Conservation (phyloP, 768 basidiomycete species). For the Suillus alpinus region DNA sequence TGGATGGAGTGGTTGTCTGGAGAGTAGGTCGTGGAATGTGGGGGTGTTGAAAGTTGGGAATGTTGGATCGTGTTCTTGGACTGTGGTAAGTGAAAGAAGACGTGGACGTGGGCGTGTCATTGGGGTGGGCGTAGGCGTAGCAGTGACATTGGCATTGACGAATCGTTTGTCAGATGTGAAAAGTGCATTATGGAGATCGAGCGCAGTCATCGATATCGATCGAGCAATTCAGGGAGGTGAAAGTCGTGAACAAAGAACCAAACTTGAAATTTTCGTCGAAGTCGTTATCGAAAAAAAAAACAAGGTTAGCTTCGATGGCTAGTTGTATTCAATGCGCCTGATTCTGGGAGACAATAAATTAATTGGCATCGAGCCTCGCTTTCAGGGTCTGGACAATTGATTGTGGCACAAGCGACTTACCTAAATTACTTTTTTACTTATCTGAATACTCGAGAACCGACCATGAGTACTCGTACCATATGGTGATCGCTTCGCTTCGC, state of each 20-base stretch:
- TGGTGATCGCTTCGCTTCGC: neutral
- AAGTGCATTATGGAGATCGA: slow-evolving; percentile 56
- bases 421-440: neutral
- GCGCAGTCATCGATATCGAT: slow-evolving; percentile 48
- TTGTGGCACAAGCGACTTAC: slow-evolving; percentile 1
- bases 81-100: slow-evolving; percentile 2
- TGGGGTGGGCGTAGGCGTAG: neutral
- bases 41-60: slow-evolving; percentile 17
- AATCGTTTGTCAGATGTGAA: slow-evolving; percentile 33
- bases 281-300: slow-evolving; percentile 2
- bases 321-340: neutral
- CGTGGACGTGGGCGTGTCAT: slow-evolving; percentile 4
- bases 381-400: slow-evolving; percentile 3
- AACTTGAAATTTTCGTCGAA: neutral
- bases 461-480: too few species aligned
- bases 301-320: slow-evolving; percentile 1
- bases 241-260: slow-evolving; percentile 4
- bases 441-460: neutral
- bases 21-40: slow-evolving; percentile 36
- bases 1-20: slow-evolving; percentile 43
- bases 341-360: neutral
- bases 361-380: neutral
- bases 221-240: slow-evolving; percentile 9
- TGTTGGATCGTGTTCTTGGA: slow-evolving; percentile 14
- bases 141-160: neutral